Evolutionary conservation across 2,329 filamentous ascomycete species (phyloP).

Genomic region (Fusarium coicis): DNA sequence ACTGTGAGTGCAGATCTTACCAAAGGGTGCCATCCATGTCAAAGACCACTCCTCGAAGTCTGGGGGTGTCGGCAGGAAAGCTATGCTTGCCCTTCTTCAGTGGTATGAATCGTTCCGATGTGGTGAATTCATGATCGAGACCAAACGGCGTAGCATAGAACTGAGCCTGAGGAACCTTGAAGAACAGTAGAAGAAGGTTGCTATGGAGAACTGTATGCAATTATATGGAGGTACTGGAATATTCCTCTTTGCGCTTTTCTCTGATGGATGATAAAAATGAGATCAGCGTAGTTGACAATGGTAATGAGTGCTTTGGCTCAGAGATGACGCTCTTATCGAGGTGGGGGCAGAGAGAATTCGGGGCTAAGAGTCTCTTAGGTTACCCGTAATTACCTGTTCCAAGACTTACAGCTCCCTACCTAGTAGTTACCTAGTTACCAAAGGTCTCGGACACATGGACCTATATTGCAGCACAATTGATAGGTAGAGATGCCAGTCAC

Average conservation of each 20-base stretch:
- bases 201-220: neutral
- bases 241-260: neutral
- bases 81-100: conserved; percentile 53
- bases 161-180: neutral
- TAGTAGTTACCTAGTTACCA: neutral
- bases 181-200: neutral
- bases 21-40: conserved; percentile 96
- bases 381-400: neutral
- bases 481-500: neutral
- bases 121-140: conserved; percentile 56
- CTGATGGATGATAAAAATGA: neutral
- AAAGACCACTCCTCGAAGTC: conserved; percentile 76
- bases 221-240: neutral
- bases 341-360: conserved; percentile 27
- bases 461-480: neutral
- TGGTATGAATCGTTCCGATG: conserved; percentile 65
- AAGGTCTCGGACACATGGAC: neutral
- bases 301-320: conserved; percentile 27
- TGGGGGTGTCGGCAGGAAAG: conserved; percentile 52
- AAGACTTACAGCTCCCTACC: neutral
- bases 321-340: conserved; percentile 31
- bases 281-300: conserved; percentile 6
- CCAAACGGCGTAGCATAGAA: conserved; percentile 44
- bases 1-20: conserved; percentile 61
- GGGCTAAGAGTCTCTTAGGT: conserved; percentile 6